These are phyloP conservation scores for Paecilomyces sp. DNA, from an alignment of 2,329 filamentous ascomycete genomes.

Conservation along the genomic window DNA sequence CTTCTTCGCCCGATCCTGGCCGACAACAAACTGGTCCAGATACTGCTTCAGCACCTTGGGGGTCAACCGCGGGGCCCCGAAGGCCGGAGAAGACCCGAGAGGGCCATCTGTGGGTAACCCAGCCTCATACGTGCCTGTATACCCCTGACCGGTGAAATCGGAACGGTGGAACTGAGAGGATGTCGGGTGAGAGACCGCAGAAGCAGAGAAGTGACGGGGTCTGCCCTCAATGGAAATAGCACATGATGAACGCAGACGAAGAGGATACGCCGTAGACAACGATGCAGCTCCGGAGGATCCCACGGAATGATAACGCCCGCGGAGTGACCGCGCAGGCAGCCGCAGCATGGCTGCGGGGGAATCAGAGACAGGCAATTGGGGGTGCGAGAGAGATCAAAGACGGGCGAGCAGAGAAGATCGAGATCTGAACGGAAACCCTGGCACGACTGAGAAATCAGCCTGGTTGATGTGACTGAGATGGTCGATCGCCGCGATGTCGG, in stretches of 20 bases:
- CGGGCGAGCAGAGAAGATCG: background rate
- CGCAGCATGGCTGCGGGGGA: conserved; percentile 23
- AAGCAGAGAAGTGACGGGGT: conserved; percentile 17
- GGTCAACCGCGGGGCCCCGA: conserved; percentile 53
- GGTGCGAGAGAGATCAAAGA: background rate
- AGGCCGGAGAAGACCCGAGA: conserved; percentile 51
- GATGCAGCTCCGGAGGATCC: conserved; percentile 12
- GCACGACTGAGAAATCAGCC: conserved; percentile 1
- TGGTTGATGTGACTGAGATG: conserved; percentile 12
- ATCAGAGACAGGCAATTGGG: background rate
- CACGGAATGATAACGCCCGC: conserved; percentile 11
- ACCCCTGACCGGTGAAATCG: conserved; percentile 58
- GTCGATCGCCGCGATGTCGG: conserved; percentile 1
- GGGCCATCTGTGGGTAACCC: conserved; percentile 56
- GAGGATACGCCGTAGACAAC: conserved; percentile 15
- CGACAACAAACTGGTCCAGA: conserved; percentile 92
- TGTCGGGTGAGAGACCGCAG: conserved; percentile 30
- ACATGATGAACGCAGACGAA: conserved; percentile 4
- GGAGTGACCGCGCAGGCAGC: conserved; percentile 20
- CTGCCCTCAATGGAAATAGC: background rate
- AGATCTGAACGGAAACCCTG: background rate
- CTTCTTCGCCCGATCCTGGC: conserved; percentile 87
- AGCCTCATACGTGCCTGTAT: conserved; percentile 57
- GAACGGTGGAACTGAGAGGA: conserved; percentile 50
- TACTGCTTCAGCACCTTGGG: conserved; percentile 71